Base-by-base conservation (phyloP, 805 yeast species). In the Candida ficus region DNA sequence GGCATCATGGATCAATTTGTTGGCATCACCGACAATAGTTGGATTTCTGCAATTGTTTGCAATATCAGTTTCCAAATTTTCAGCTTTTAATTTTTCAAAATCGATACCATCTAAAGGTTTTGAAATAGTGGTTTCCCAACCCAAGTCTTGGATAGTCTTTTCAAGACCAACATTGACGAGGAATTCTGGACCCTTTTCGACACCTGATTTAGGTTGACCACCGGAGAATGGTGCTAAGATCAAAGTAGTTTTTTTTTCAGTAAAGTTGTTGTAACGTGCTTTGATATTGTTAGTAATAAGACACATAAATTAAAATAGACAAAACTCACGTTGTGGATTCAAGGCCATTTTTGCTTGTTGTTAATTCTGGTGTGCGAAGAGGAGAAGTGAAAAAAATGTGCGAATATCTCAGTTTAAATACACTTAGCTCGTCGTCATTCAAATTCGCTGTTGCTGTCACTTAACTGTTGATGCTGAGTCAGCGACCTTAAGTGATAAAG, bases 171-270 rank as follows among this genome's bases (percentile, higher is more conserved):
- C 75, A 46, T 82, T 73, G 35, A 89, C 61, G 49, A 91, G 67
- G 61, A 77, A 83, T 44, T 79, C 75, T n/a, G 99, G 98, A 27
- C 97, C 99, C 37, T 78, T 73, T 57, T 91, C 99, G 29, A 91
- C 97, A 48, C 99, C 99, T 19, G 80, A 75, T 57, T 87, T 86
- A 30, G 88, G 90, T 63, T 91, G 99, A 46, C 99, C 99, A 19
- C 97, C 98, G 28, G 89, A 78, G 64, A 91, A 93, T 38, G 98
- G 98, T 1, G 96, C 97, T 16, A 81, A 70, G 45, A 93, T 76
- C 39, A 91, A 67, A n/a, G 88, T 74, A 28, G 80, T 75, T 38
- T 75, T 68, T 53, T 70, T 77, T 36, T 67, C 57, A 36, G 75
- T 70, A 54, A 73, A 74, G 57, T 68, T 78, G 45, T 78, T 76